These are phyloP conservation scores for Solanum clarkiae DNA, from an alignment of 257 asterid genomes.

Conservation along the genomic window DNA sequence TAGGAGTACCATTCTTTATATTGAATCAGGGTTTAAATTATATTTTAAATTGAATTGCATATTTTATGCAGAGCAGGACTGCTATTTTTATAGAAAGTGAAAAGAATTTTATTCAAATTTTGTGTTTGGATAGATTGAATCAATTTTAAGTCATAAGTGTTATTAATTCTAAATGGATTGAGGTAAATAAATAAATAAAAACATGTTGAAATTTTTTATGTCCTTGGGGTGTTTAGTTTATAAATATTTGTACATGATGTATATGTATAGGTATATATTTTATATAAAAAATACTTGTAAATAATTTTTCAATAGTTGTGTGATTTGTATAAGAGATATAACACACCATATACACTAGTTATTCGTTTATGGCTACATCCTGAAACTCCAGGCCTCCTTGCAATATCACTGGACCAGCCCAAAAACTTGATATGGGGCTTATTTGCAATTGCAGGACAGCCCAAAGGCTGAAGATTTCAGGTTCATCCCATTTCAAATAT, in stretches of 20 bases:
- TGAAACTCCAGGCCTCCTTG: neutral
- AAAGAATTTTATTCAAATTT: neutral
- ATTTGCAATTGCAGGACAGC: neutral
- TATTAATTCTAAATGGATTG: neutral
- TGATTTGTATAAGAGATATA: no score
- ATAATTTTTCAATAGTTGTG: no score
- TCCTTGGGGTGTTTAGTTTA: no score
- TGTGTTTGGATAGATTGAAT: neutral
- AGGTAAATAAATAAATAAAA: no score
- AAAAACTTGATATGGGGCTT: neutral
- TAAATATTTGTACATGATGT: no score
- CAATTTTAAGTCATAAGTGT: neutral
- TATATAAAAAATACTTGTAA: no score
- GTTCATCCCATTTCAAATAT: no score
- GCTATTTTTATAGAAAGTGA: neutral
- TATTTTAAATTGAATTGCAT: neutral
- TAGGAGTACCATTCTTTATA: neutral
- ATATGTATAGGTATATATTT: no score
- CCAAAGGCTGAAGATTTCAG: neutral
- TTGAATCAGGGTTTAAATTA: neutral
- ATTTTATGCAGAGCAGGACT: neutral
- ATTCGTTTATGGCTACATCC: no score
- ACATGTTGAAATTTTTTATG: no score
- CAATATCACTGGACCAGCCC: neutral
- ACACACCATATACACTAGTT: no score